Evolutionary conservation across 768 basidiomycete genomes (phyloP), one percentile per base, ranked within the genome.

Genomic region (Lentinula lateritia): DNA sequence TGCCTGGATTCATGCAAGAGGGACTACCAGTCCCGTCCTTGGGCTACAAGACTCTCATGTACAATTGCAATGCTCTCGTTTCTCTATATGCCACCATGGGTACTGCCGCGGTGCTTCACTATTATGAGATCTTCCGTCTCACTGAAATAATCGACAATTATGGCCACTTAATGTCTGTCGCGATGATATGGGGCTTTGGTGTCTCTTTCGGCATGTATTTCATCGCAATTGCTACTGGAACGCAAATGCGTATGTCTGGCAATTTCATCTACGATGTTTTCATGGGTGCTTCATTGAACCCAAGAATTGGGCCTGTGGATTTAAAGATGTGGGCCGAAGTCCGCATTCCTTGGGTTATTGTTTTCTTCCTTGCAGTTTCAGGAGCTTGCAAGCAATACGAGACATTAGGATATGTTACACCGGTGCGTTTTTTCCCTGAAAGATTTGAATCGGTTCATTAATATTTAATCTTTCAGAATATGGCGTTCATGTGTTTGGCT

Each of bases 281-380:
- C 76, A 97, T 98, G 95, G 96, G 96, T 50, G 94, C 95, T 43
- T 83, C 83, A 57, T 80, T 99, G 64, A 99, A 98, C 76, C 97
- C 97, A 6, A 87, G 96, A 62, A 82, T 99, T 63, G 94, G 94
- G 6, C 79, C 82, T 18, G 83, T 99, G 64, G 96, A 98, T 74
- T 77, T 99, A 69, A 99, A 99, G 76, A 98, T 98, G 95, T 99
- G 93, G 88, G 92, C 92, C 5, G 95, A 97, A 70, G 93, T 98
- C 62, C 87, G 97, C 54, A 90, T 99, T 66, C 94, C 95, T 4
- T 99, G 97, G 97, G 89, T 95, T 43, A 86, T 97, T 58, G 88
- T 97, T 16, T 98, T 98, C 80, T 89, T 94, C 75, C 80, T 98
- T 66, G 84, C 95, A 4, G 85, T 98, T 39, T 95, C 91, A 28